Base-by-base conservation (phyloP, 805 yeast species). In the Debaryomyces maramus region DNA sequence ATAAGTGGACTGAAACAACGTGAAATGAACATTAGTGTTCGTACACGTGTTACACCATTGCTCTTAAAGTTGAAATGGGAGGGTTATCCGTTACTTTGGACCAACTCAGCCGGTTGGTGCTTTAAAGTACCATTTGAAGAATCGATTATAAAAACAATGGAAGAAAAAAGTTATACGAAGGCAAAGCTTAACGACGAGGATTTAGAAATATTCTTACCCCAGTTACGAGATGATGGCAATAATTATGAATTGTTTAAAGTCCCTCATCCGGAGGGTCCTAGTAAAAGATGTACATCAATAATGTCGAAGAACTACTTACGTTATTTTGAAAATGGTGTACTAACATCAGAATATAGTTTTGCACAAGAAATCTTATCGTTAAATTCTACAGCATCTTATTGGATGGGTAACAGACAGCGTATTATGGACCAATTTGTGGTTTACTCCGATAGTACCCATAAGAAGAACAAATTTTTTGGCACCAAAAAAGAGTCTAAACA, bases 331-430 rank as follows among this genome's bases (percentile, higher is more conserved):
- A 77, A 80, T 39, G 89, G 86, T 0, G 62, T 80, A 0, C 60
- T 93, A 38, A 75, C 83, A 1, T 88, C 97, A 0, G 81, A 81
- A 44, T 83, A 78, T 40, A 75, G 77, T 10, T 67, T 79, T 40
- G 97, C 98, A 0, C 73, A 75, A 40, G 84, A 85, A 41, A 96
- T 95, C 2, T 66, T 93, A 32, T 69, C 77, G n/a, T 72, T 87
- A 53, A 88, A 88, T 45, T 80, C 88, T 0, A 70, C 82, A 9
- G 88, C 93, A 26, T 81, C 96, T 6, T 93, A 93, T 61, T 93
- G 99, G 99, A 79, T 85, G 53, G 85, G 96, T 10, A 80, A 91
- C 9, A 73, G 99, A 45, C 89, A 83, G 48, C 73, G 99, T 41
- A 88, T 93, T 22, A 73, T 67, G 64, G 77, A 77, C 14, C 99